Percentiles rank a stretch among this genome's conserved stretches.
These are phyloP conservation scores for Amylostereum areolatum DNA, from an alignment of 1,284 basidiomycete genomes.

Conservation along the genomic window DNA sequence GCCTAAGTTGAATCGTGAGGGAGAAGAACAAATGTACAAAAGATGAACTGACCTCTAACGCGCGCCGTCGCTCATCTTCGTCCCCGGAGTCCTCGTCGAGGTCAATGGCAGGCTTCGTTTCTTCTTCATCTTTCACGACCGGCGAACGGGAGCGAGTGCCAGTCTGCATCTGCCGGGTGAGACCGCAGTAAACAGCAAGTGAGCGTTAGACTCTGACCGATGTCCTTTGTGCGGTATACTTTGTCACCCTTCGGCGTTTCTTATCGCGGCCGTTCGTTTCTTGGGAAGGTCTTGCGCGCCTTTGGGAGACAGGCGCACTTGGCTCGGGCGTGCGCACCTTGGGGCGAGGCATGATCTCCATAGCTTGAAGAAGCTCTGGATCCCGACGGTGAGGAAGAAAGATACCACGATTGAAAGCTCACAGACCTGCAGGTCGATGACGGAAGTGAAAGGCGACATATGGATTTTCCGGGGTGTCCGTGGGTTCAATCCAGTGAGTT, in stretches of 20 bases:
- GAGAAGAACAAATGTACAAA: neutral
- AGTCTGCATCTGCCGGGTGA: neutral
- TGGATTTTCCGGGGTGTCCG: neutral
- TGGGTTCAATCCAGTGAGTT: neutral
- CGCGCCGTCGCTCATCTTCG: too few relatives aligned
- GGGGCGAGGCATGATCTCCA: neutral
- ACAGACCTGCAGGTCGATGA: neutral
- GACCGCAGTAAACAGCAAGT: neutral
- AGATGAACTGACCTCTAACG: neutral
- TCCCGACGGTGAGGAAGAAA: neutral
- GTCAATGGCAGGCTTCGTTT: neutral
- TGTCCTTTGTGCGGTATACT: too few relatives aligned
- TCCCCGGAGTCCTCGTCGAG: too few relatives aligned
- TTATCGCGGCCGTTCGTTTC: too few relatives aligned
- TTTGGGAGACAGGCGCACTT: too few relatives aligned
- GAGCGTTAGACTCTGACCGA: neutral
- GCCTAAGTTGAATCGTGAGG: too few relatives aligned
- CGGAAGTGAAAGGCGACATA: neutral
- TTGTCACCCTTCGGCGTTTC: too few relatives aligned
- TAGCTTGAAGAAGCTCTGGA: neutral
- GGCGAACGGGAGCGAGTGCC: neutral
- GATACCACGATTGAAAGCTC: neutral
- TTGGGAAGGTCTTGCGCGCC: too few relatives aligned
- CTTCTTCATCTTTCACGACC: neutral
- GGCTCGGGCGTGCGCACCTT: neutral